Percentiles rank a stretch among this genome's conserved stretches.
Conservation (phyloP, 768 basidiomycete genomes). For the Tulasnella sp. region DNA sequence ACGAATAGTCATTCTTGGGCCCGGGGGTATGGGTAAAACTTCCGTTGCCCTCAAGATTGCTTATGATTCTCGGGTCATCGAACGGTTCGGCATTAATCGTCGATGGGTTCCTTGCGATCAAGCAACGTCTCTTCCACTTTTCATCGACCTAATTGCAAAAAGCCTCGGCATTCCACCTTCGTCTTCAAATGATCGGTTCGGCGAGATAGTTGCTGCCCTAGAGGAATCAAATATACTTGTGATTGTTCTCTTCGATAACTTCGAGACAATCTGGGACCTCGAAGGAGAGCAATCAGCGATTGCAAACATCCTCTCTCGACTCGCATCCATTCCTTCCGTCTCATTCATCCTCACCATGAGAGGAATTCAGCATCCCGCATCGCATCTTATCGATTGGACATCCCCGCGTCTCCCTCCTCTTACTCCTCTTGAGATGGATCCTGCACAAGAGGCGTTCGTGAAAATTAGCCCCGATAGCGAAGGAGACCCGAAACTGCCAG, state of each 20-base stretch:
- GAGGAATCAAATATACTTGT: too few relatives aligned
- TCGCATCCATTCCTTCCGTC: conserved; percentile 23
- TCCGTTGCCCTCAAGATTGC: conserved; percentile 27
- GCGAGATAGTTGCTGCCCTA: conserved; percentile 21
- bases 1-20: conserved; percentile 20
- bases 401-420: not conserved
- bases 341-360: conserved; percentile 29
- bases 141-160: conserved; percentile 23
- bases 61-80: conserved; percentile 20
- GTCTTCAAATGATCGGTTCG: conserved; percentile 20
- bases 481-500: not conserved
- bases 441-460: not conserved
- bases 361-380: not conserved
- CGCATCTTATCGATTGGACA: conserved; percentile 2
- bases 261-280: conserved; percentile 31
- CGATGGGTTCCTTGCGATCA: conserved; percentile 29
- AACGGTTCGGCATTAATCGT: conserved; percentile 21
- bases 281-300: conserved; percentile 20
- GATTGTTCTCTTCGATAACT: conserved; percentile 32
- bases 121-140: conserved; percentile 22
- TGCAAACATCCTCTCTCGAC: conserved; percentile 20
- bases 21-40: conserved; percentile 33
- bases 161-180: conserved; percentile 20
- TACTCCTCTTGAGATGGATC: conserved; percentile 12
- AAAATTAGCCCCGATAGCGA: not conserved